Percentiles rank a stretch among this genome's conserved stretches.
phyloP scores from a whole-genome alignment of 2,329 filamentous ascomycete species.

The Arthrobotrys pseudoclavata region DNA sequence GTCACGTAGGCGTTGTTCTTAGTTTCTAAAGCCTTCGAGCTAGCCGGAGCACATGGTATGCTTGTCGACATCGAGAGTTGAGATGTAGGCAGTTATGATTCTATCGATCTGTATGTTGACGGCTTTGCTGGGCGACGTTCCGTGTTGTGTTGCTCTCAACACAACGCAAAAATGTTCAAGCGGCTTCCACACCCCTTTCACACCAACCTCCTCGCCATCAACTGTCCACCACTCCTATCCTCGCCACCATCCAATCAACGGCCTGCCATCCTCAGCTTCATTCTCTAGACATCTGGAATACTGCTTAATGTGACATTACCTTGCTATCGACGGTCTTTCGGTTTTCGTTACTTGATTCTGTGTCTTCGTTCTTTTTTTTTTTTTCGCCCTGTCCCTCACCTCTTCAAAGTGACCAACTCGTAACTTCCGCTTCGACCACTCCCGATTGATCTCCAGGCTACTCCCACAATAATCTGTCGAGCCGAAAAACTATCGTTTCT shows the following conservation, averaged over 20 bases:
- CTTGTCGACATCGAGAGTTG: too few species aligned
- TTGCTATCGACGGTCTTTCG: background rate
- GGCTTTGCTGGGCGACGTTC: background rate
- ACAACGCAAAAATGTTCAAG: conserved; percentile 19
- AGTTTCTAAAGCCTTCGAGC: too few species aligned
- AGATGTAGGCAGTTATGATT: background rate
- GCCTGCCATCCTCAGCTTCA: conserved; percentile 2
- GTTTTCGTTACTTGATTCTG: too few species aligned
- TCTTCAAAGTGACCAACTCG: background rate
- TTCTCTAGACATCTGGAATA: conserved; percentile 9
- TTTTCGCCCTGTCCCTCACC: background rate
- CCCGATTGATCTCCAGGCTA: conserved; percentile 6
- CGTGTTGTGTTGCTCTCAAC: conserved; percentile 19
- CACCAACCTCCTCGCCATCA: conserved; percentile 21
- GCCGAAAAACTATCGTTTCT: conserved; percentile 7
- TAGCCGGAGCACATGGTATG: too few species aligned
- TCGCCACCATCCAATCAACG: conserved; percentile 22
- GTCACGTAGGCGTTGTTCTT: too few species aligned
- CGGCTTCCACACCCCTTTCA: conserved; percentile 21
- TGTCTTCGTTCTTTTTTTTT: conserved; percentile 5
- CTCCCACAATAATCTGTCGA: conserved; percentile 3
- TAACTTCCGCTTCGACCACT: conserved; percentile 26
- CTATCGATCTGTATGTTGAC: background rate
- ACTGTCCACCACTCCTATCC: background rate
- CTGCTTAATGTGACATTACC: conserved; percentile 7